Percentiles rank a stretch among this genome's conserved stretches.
Evolutionary conservation across 345 rosid species (phyloP).

Genomic region (Salix suchowensis): DNA sequence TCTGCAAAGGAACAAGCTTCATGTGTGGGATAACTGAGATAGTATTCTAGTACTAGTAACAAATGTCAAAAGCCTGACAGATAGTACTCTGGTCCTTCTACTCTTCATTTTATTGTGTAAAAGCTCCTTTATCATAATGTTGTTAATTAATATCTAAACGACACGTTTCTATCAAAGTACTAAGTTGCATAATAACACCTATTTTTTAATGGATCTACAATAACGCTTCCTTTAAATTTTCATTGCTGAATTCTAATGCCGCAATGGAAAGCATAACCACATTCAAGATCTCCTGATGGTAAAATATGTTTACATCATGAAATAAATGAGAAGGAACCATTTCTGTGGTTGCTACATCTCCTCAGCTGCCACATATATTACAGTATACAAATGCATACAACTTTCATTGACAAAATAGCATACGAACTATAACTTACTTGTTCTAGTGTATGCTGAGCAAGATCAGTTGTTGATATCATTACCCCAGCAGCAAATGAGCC

Average conservation of each 20-base stretch:
- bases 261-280: not conserved
- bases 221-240: no score
- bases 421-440: conserved; percentile 44
- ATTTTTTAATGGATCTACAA: no score
- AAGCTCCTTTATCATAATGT: no score
- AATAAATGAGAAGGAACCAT: not conserved
- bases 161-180: no score
- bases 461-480: conserved; percentile 98
- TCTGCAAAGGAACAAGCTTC: conserved; percentile 34
- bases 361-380: not conserved
- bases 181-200: no score
- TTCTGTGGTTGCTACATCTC: not conserved
- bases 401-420: not conserved
- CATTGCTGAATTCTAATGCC: not conserved
- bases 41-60: not conserved
- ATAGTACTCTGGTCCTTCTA: no score
- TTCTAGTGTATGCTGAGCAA: conserved; percentile 89
- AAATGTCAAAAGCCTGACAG: not conserved
- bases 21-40: not conserved
- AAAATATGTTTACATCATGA: not conserved
- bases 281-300: not conserved
- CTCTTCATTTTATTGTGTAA: no score
- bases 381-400: not conserved
- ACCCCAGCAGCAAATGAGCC: conserved; percentile 99
- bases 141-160: no score